Base-by-base conservation (phyloP, 768 basidiomycete species). In the Chiua virens region DNA sequence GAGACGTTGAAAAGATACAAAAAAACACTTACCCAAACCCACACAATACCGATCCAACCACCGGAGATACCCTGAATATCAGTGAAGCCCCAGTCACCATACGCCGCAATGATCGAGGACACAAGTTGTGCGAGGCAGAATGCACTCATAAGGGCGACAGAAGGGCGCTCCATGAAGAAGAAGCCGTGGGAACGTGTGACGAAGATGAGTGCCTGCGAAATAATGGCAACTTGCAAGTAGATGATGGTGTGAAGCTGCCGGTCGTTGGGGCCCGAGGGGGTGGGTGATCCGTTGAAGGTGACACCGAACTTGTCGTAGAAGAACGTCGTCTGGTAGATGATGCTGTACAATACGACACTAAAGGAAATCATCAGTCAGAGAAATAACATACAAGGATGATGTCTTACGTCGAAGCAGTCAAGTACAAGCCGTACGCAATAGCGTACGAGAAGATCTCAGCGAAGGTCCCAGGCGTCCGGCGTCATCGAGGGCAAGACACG, bases 131-230 rank as follows among this genome's bases (percentile, higher is more conserved):
- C 96, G 50, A 98, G 65, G 70, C 83, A 85, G 84, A 98, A 98
- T 14, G 96, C 96, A 55, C 73, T 73, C 74, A 98, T 77, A 49
- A 98, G 84, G 27, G 96, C 96, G 28, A 77, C 73, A 30, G 96
- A 97, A 6, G 92, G 92, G 47, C 92, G 86, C 71, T 96, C 92
- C 89, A 92, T 91, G 79, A 93, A 96, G 89, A 93, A 95, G 82
- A 91, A 94, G 10, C 87, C 79, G 64, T 95, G 94, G 59, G 93
- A 85, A 75, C 93, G 92, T 36, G 93, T 96, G 71, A 95, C 83
- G 76, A 96, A 96, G 75, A 96, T 97, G 57, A 98, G 79, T 2
- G 96, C 96, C 72, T 98, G 96, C 41, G 96, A 98, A 76, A 98
- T 98, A 73, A 98, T 95, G 54, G 96, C 96, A 52, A 98, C 96